A percentile compares a stretch with the other conserved stretches of the same genome.
These are phyloP conservation scores for Athelia psychrophila DNA, from an alignment of 1,284 basidiomycete genomes.

Conservation along the genomic window DNA sequence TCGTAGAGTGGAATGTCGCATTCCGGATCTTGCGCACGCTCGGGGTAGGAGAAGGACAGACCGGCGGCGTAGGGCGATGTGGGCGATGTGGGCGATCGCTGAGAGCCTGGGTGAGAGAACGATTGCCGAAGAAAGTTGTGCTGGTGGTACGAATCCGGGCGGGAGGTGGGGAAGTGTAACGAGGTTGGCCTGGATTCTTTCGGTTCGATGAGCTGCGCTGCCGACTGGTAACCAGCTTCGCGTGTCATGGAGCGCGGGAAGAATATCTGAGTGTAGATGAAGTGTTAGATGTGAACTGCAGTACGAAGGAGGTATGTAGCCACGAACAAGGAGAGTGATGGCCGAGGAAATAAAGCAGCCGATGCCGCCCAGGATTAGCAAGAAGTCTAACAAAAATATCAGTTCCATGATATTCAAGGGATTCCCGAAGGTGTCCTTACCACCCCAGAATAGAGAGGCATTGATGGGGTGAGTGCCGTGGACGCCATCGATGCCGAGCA, in stretches of 20 bases:
- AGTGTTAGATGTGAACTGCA: neutral
- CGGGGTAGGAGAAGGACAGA: constrained; percentile 11
- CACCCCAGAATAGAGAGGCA: constrained; percentile 39
- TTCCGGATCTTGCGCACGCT: constrained; percentile 14
- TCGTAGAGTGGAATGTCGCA: constrained; percentile 21
- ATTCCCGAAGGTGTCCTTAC: constrained; percentile 25
- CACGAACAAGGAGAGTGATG: constrained; percentile 69
- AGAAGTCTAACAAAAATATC: constrained; percentile 64
- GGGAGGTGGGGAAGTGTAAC: no score
- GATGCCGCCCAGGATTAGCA: constrained; percentile 64
- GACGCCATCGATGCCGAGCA: constrained; percentile 61
- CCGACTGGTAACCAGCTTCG: constrained; percentile 55
- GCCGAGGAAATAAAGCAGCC: constrained; percentile 73
- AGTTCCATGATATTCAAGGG: constrained; percentile 6
- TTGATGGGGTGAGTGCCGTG: constrained; percentile 46
- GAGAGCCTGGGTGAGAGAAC: neutral
- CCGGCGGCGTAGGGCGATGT: constrained; percentile 3
- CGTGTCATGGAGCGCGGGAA: constrained; percentile 68
- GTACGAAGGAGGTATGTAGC: constrained; percentile 6
- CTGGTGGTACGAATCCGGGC: neutral
- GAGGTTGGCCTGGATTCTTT: no score
- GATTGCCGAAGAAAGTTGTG: neutral
- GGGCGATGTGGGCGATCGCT: neutral
- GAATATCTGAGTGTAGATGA: constrained; percentile 48
- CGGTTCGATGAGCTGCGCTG: constrained; percentile 11